These are phyloP conservation scores for Malbranchea zuffiana DNA, from an alignment of 2,329 filamentous ascomycete genomes.

Conservation along the genomic window DNA sequence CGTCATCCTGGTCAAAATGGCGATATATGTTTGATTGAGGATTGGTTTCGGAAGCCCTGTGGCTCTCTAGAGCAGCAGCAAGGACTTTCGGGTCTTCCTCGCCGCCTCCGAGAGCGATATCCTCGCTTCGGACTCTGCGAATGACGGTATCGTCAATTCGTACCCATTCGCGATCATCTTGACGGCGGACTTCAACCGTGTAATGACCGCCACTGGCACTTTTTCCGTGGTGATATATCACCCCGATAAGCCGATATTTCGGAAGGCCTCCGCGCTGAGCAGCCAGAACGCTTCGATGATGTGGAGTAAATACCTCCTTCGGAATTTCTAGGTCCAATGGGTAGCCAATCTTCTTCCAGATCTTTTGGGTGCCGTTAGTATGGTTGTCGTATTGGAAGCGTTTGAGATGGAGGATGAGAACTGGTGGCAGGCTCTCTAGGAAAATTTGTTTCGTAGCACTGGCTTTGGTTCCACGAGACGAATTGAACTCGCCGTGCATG, in stretches of 20 bases:
- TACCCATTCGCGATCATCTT: slow-evolving; percentile 93
- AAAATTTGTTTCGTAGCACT: slow-evolving; percentile 87
- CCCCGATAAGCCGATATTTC: slow-evolving; percentile 74
- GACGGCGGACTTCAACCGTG: slow-evolving; percentile 89
- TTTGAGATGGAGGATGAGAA: slow-evolving; percentile 90
- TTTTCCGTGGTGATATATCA: slow-evolving; percentile 96
- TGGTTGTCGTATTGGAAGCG: slow-evolving; percentile 90
- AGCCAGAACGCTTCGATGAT: slow-evolving; percentile 55
- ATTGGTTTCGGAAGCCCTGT: slow-evolving; percentile 34
- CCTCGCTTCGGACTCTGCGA: slow-evolving; percentile 70
- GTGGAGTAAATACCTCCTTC: slow-evolving; percentile 71
- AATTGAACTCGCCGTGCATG: slow-evolving; percentile 73
- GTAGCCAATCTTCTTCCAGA: slow-evolving; percentile 97
- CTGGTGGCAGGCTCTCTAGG: slow-evolving; percentile 80
- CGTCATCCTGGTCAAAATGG: slow-evolving; percentile 52
- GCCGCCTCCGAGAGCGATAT: slow-evolving; percentile 74
- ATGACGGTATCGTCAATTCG: slow-evolving; percentile 90
- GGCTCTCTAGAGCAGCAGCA: slow-evolving; percentile 53
- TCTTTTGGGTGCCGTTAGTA: slow-evolving; percentile 77
- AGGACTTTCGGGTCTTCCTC: slow-evolving; percentile 67
- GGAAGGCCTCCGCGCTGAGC: slow-evolving; percentile 60
- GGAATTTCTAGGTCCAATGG: slow-evolving; percentile 90
- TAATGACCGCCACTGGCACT: slow-evolving; percentile 94
- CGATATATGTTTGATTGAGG: slow-evolving; percentile 64
- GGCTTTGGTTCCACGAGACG: slow-evolving; percentile 62